Percentiles rank a stretch among this genome's conserved stretches.
These are phyloP conservation scores for Orbilia javanica DNA, from an alignment of 2,329 filamentous ascomycete species.

Conservation along the genomic window DNA sequence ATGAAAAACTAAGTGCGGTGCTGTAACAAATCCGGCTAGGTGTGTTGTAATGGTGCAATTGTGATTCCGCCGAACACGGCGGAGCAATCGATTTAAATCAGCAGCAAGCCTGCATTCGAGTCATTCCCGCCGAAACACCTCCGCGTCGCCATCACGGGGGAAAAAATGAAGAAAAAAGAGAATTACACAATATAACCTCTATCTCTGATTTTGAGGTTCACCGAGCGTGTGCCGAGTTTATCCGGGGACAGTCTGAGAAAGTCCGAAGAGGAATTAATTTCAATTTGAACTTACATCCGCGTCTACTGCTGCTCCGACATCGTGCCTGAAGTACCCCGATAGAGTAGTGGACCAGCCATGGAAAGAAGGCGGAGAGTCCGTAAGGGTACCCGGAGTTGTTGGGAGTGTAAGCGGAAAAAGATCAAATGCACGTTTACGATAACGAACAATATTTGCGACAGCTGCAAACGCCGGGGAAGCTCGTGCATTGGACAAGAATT, in stretches of 20 bases:
- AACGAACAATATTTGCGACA: constrained; percentile 66
- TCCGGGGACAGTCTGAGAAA: too few species aligned
- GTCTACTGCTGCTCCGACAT: constrained; percentile 17
- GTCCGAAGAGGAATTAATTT: too few species aligned
- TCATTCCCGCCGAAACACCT: too few species aligned
- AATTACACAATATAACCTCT: too few species aligned
- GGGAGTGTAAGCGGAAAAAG: constrained; percentile 73
- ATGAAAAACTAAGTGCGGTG: too few species aligned
- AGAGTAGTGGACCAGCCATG: too few species aligned
- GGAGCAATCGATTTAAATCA: background rate
- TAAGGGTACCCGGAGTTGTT: constrained; percentile 72
- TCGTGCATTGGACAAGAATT: constrained; percentile 69
- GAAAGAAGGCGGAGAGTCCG: constrained; percentile 67
- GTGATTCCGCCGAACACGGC: background rate
- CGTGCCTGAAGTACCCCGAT: too few species aligned
- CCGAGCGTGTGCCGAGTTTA: too few species aligned
- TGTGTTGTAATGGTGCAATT: background rate
- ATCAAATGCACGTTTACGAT: constrained; percentile 68
- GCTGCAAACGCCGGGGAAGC: constrained; percentile 67
- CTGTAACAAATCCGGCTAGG: too few species aligned
- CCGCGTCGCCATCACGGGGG: too few species aligned
- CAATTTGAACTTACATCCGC: constrained; percentile 38
- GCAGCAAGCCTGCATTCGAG: background rate
- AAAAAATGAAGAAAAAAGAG: too few species aligned
- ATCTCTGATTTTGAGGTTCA: too few species aligned